These are phyloP conservation scores for Sphagnum magellanicum DNA, from an alignment of 228 moss, liverwort and hornwort genomes.

Conservation along the genomic window DNA sequence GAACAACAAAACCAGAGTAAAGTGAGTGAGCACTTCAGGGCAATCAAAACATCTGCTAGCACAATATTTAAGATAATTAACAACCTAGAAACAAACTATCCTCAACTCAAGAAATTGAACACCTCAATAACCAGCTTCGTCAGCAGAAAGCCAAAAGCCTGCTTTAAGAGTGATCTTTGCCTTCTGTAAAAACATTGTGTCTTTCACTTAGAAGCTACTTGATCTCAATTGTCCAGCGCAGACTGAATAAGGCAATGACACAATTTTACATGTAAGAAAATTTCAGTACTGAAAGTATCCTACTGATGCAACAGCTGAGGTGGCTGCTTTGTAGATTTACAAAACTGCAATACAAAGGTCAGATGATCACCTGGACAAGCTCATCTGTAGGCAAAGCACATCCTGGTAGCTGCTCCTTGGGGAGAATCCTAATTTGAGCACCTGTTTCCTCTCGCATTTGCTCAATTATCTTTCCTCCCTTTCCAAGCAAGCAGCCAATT, in stretches of 20 bases:
- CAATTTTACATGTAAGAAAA: too few species aligned
- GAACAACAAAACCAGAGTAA: too few species aligned
- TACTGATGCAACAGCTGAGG: too few species aligned
- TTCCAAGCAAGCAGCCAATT: conserved; percentile 94
- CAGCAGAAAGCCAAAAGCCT: too few species aligned
- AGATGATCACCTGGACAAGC: conserved; percentile 76
- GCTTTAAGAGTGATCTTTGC: neutral
- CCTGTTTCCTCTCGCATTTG: conserved; percentile 92
- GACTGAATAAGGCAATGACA: neutral
- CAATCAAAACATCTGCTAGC: too few species aligned
- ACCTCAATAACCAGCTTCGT: too few species aligned
- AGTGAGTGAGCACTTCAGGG: too few species aligned
- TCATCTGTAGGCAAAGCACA: conserved; percentile 89
- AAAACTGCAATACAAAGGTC: neutral
- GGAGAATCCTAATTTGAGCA: conserved; percentile 93
- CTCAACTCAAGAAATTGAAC: too few species aligned
- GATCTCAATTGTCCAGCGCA: neutral
- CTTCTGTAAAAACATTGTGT: neutral
- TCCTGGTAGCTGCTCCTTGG: conserved; percentile 88
- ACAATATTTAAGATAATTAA: too few species aligned
- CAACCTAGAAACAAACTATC: too few species aligned
- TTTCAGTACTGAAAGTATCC: too few species aligned
- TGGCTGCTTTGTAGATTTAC: neutral
- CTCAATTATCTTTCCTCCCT: conserved; percentile 95
- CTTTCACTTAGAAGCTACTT: neutral